phyloP scores from a whole-genome alignment of 805 yeast species.

The Zygoascus ofunaensis region DNA sequence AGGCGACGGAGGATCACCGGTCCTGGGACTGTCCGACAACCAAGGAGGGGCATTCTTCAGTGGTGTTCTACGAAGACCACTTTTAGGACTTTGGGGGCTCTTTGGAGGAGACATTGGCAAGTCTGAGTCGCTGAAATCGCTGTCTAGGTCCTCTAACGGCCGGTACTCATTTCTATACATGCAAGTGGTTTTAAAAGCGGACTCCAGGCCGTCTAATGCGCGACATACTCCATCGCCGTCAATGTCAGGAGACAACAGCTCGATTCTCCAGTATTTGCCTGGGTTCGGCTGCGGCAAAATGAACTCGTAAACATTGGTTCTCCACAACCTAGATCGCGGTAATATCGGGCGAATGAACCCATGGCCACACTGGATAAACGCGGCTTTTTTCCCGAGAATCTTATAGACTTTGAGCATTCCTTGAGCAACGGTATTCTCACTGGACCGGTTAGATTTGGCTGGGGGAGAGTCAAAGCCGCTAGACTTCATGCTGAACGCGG shows the following conservation, averaged over 20 bases:
- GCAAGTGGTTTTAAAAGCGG: conserved; percentile 14
- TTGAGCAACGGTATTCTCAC: conserved; percentile 38
- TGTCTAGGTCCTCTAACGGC: neutral
- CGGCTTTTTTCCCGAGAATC: conserved; percentile 46
- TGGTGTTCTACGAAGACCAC: too few species aligned
- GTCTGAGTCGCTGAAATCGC: conserved; percentile 2
- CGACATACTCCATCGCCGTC: conserved; percentile 6
- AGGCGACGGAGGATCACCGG: neutral
- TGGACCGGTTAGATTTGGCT: conserved; percentile 1
- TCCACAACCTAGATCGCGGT: conserved; percentile 50
- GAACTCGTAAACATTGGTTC: conserved; percentile 41
- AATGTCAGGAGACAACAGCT: conserved; percentile 19
- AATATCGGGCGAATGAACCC: conserved; percentile 65
- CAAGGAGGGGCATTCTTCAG: neutral
- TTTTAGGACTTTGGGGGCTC: neutral
- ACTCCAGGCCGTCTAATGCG: conserved; percentile 9
- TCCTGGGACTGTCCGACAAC: neutral
- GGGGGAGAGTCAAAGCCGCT: conserved; percentile 12
- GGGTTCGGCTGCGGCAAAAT: conserved; percentile 64
- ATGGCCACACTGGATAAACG: conserved; percentile 53
- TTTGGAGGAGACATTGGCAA: conserved; percentile 5
- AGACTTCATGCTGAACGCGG: neutral
- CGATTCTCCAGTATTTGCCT: conserved; percentile 61
- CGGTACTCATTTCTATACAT: conserved; percentile 7
- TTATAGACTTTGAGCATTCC: conserved; percentile 55